phyloP scores from a whole-genome alignment of 495 filamentous ascomycete species.

The Chaetomium cochliodes region DNA sequence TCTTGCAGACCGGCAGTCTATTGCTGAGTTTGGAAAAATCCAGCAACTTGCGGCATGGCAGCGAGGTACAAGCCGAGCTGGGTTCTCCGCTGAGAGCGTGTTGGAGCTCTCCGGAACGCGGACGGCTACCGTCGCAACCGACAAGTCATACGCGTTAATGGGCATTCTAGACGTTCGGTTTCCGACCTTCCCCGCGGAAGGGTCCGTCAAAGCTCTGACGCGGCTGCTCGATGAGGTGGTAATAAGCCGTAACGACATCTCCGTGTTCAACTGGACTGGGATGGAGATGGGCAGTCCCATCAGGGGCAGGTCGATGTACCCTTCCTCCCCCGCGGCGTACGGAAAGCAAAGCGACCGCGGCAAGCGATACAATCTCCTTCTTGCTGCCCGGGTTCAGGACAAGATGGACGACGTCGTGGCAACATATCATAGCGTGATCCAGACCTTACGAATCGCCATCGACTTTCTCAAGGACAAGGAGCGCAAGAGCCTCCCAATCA shows the following conservation, averaged over 20 bases:
- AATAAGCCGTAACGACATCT: constrained; percentile 42
- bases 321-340: constrained; percentile 36
- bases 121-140: constrained; percentile 35
- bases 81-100: constrained; percentile 36
- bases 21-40: constrained; percentile 41
- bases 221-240: constrained; percentile 42
- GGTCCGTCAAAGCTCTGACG: constrained; percentile 39
- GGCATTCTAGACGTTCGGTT: constrained; percentile 42
- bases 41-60: constrained; percentile 33
- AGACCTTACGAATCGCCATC: constrained; percentile 33
- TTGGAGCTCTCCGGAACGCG: constrained; percentile 36
- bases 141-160: constrained; percentile 42
- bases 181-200: constrained; percentile 41
- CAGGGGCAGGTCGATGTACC: constrained; percentile 41
- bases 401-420: constrained; percentile 32
- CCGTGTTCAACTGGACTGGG: constrained; percentile 45
- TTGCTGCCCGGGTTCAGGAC: constrained; percentile 29
- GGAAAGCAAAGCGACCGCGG: constrained; percentile 28
- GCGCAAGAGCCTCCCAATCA: constrained; percentile 33
- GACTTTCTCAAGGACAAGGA: constrained; percentile 34
- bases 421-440: constrained; percentile 30
- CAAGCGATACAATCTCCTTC: constrained; percentile 30
- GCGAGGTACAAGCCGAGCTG: constrained; percentile 29
- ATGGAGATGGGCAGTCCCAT: constrained; percentile 40
- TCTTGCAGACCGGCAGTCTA: constrained; percentile 33